Conservation (phyloP, 1,139 yeast species). For the Pichia sp. region DNA sequence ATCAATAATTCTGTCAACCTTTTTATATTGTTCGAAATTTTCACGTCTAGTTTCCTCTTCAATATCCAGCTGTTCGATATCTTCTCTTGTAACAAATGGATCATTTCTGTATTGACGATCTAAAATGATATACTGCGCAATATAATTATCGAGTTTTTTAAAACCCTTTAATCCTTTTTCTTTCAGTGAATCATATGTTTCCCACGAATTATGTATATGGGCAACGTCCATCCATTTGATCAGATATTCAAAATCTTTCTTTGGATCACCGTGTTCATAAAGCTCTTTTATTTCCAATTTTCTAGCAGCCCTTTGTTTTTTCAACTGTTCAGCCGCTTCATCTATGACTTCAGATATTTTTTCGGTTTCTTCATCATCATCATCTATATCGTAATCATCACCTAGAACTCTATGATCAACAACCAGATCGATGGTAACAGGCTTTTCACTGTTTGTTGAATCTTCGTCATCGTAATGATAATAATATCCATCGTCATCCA, state of each 20-base stretch:
- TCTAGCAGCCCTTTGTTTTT: slow-evolving; percentile 10
- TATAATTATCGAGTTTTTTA: slow-evolving; percentile 85
- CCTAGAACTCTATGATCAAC: slow-evolving; percentile 45
- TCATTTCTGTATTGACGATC: slow-evolving; percentile 75
- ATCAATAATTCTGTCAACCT: slow-evolving; percentile 85
- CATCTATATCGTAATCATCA: slow-evolving; percentile 23
- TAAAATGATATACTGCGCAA: slow-evolving; percentile 62
- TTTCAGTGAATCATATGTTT: slow-evolving; percentile 51
- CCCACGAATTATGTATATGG: slow-evolving; percentile 96
- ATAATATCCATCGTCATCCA: slow-evolving; percentile 34
- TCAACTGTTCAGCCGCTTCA: not conserved
- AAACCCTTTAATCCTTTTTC: slow-evolving; percentile 52
- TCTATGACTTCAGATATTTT: not conserved
- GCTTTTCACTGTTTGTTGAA: slow-evolving; percentile 17
- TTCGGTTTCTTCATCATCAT: slow-evolving; percentile 20
- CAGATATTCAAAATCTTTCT: slow-evolving; percentile 50
- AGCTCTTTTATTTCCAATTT: slow-evolving; percentile 19
- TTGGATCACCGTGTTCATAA: slow-evolving; percentile 36
- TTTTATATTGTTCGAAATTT: slow-evolving; percentile 73
- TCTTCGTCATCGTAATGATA: slow-evolving; percentile 29
- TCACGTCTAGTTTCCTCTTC: slow-evolving; percentile 81
- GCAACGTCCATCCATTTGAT: slow-evolving; percentile 87
- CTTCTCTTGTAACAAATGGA: slow-evolving; percentile 78
- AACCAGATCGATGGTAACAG: slow-evolving; percentile 40
- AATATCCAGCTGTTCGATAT: slow-evolving; percentile 85